Percentiles rank a stretch among this genome's conserved stretches.
phyloP scores from a whole-genome alignment of 169 alveolate genomes.

The Plasmodium relictum region DNA sequence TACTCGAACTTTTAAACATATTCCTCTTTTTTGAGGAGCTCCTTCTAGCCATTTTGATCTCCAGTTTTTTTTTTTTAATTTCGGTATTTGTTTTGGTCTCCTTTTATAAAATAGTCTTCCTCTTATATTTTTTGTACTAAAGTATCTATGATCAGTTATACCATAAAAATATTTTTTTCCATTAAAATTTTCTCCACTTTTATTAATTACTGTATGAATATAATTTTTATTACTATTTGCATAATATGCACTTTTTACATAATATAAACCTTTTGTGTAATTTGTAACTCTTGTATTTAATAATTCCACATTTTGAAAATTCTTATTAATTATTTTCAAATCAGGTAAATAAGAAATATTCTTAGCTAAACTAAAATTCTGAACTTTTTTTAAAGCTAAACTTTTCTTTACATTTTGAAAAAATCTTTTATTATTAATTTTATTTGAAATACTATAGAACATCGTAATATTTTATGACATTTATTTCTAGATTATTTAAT shows the following conservation, averaged over 20 bases:
- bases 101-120: conserved; percentile 87
- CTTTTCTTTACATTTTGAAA: background rate
- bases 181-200: too few relatives aligned
- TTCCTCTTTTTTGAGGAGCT: conserved; percentile 87
- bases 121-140: conserved; percentile 85
- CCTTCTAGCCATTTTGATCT: conserved; percentile 90
- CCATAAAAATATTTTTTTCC: too few relatives aligned
- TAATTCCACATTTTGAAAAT: too few relatives aligned
- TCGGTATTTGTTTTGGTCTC: conserved; percentile 88
- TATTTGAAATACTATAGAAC: background rate
- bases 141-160: too few relatives aligned
- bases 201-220: too few relatives aligned
- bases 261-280: too few relatives aligned
- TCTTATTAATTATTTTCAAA: too few relatives aligned
- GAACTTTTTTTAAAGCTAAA: background rate
- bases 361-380: too few relatives aligned
- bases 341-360: too few relatives aligned
- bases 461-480: background rate
- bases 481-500: background rate
- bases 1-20: conserved; percentile 85
- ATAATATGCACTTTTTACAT: too few relatives aligned
- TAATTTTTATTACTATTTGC: too few relatives aligned
- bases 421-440: background rate
- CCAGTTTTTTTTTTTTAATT: conserved; percentile 86
- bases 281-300: too few relatives aligned